Conservation (phyloP, 2,329 filamentous ascomycete genomes). For the Cephalotrichum gorgonifer region DNA sequence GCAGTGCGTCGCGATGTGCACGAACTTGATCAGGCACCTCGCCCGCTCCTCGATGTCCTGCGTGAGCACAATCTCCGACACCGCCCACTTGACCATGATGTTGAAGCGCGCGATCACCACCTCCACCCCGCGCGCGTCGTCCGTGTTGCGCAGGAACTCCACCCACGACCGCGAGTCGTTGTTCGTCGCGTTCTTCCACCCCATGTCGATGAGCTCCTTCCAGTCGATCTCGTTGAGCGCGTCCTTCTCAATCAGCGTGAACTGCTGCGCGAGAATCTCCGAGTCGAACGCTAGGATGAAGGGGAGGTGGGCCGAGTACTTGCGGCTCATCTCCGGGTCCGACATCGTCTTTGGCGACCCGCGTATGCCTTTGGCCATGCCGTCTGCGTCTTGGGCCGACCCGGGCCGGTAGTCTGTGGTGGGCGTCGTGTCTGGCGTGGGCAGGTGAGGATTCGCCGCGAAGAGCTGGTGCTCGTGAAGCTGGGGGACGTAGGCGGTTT, state of each 20-base stretch:
- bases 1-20: conserved; percentile 71
- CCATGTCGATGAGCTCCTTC: conserved; percentile 77
- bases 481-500: conserved; percentile 23
- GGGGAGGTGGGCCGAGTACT: conserved; percentile 54
- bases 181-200: conserved; percentile 62
- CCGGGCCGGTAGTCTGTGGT: conserved; percentile 25
- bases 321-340: conserved; percentile 19
- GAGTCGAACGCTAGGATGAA: conserved; percentile 77
- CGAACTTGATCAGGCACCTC: conserved; percentile 67
- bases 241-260: conserved; percentile 79
- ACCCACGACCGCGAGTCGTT: conserved; percentile 68
- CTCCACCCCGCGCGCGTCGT: conserved; percentile 65
- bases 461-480: conserved; percentile 30
- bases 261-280: conserved; percentile 68
- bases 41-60: conserved; percentile 62
- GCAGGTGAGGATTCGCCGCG: conserved; percentile 33
- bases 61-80: conserved; percentile 70
- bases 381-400: conserved; percentile 19
- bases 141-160: conserved; percentile 62
- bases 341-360: conserved; percentile 20
- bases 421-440: conserved; percentile 40
- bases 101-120: conserved; percentile 82
- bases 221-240: conserved; percentile 79
- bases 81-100: conserved; percentile 77
- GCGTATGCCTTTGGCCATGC: conserved; percentile 23